Evolutionary conservation across 2,329 filamentous ascomycete genomes (phyloP).

Genomic region (Macrophomina phaseolina): DNA sequence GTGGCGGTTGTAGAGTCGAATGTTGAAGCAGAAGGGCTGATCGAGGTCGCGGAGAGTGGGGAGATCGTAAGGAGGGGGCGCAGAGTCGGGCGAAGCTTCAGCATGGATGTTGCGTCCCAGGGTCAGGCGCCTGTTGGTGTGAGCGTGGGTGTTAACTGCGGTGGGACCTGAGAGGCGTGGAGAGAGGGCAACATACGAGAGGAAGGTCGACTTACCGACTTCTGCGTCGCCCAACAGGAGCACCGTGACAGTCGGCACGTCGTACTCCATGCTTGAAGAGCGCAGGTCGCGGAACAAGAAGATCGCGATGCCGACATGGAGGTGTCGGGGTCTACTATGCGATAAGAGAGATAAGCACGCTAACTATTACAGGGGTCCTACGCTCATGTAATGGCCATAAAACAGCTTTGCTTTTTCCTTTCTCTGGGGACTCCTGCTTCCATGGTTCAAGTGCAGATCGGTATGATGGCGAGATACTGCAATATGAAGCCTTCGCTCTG

Average conservation of each 20-base stretch:
- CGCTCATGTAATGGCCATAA: too few relatives aligned
- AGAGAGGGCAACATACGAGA: constrained; percentile 58
- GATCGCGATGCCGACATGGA: not conserved
- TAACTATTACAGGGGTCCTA: too few relatives aligned
- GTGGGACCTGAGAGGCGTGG: not conserved
- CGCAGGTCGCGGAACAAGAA: not conserved
- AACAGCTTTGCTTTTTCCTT: too few relatives aligned
- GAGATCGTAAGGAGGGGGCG: constrained; percentile 43
- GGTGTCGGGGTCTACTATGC: not conserved
- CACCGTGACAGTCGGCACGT: constrained; percentile 52
- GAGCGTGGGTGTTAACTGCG: not conserved
- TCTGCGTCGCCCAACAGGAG: constrained; percentile 64
- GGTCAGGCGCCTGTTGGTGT: constrained; percentile 32
- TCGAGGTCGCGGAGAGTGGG: constrained; percentile 59
- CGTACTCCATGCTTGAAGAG: constrained; percentile 8
- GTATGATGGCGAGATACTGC: too few relatives aligned
- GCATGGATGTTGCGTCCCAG: constrained; percentile 38
- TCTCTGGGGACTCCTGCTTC: too few relatives aligned
- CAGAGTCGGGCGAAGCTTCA: constrained; percentile 36
- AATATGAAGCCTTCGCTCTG: too few relatives aligned
- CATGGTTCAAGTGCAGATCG: too few relatives aligned
- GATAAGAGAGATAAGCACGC: not conserved
- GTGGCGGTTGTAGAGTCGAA: constrained; percentile 60
- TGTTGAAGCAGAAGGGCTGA: constrained; percentile 65
- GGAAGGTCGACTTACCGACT: constrained; percentile 67